Base-by-base conservation (phyloP, 2,329 filamentous ascomycete genomes). In the Xylaria multiplex region DNA sequence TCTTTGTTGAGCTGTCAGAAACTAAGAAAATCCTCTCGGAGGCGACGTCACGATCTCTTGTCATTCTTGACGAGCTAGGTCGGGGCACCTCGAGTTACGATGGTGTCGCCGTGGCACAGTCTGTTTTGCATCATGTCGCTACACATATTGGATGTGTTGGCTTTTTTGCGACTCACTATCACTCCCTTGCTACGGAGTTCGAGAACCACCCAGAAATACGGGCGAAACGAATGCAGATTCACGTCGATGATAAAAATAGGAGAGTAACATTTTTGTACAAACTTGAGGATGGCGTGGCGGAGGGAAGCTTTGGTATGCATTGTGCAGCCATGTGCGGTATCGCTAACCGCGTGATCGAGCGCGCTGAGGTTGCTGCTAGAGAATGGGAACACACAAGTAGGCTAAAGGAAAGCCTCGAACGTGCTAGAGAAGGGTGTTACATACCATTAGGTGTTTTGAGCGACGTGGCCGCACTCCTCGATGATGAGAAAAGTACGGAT, bases 281-380 rank as follows among this genome's bases (percentile, higher is more conserved):
- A 75, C 86, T 99, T 0, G 96, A 98, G 79, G 88, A 93, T 14
- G 96, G 96, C 1, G 93, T 98, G 9, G 96, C 96, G 0, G 94
- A 98, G 79, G 96, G 96, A 16, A 97, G 93, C 75, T 99, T 98
- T 75, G 96, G 96, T 73, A 99, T 99, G 96, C 96, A 99, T 79
- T 99, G 96, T 77, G 96, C 96, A 0, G 91, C 93, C 66, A 99
- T 99, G 96, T 99, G 96, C 74, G 96, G 96, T 0, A 98, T 99
- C 69, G 88, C 93, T 0, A 83, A 84, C 50, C 90, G 90, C 62
- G 89, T 99, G 16, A 93, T 99, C 68, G 90, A 94, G 75, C 83
- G 91, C 24, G 96, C 96, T 0, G 96, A 99, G 79, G 87, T 90
- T 24, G 96, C 96, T 6, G 96, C 96, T 1, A 89, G 85, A 72